These are phyloP conservation scores for Myriosclerotinia curreyana DNA, from an alignment of 2,329 filamentous ascomycete genomes.

Conservation along the genomic window DNA sequence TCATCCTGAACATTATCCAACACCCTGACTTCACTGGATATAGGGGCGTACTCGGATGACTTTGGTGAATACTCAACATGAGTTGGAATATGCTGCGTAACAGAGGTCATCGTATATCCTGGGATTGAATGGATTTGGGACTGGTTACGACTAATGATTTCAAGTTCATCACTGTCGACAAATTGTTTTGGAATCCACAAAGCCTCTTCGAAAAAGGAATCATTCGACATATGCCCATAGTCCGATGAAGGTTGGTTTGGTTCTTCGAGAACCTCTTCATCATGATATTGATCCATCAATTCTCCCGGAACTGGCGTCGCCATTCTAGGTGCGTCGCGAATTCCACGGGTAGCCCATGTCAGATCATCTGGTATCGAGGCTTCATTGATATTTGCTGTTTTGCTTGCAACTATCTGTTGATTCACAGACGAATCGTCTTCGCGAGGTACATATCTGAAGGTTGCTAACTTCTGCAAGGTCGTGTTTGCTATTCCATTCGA, in stretches of 20 bases:
- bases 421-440: not conserved
- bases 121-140: not conserved
- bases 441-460: constrained; percentile 22
- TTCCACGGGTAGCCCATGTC: too few relatives aligned
- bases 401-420: not conserved
- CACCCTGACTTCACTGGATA: constrained; percentile 23
- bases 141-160: not conserved
- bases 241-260: constrained; percentile 10
- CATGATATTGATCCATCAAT: not conserved
- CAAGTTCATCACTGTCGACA: not conserved
- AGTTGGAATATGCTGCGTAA: not conserved
- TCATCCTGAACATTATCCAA: not conserved
- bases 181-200: constrained; percentile 21
- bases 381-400: not conserved
- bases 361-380: too few relatives aligned
- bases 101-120: not conserved
- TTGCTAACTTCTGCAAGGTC: constrained; percentile 21
- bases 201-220: constrained; percentile 25
- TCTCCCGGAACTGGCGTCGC: too few relatives aligned
- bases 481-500: constrained; percentile 20
- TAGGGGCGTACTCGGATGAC: constrained; percentile 6
- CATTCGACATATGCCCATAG: constrained; percentile 5
- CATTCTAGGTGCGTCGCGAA: too few relatives aligned
- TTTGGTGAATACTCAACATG: not conserved
- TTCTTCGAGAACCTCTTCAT: not conserved